A percentile compares a stretch with the other conserved stretches of the same genome.
Conservation (phyloP, 2,329 filamentous ascomycete genomes). For the Didymella pinodella region DNA sequence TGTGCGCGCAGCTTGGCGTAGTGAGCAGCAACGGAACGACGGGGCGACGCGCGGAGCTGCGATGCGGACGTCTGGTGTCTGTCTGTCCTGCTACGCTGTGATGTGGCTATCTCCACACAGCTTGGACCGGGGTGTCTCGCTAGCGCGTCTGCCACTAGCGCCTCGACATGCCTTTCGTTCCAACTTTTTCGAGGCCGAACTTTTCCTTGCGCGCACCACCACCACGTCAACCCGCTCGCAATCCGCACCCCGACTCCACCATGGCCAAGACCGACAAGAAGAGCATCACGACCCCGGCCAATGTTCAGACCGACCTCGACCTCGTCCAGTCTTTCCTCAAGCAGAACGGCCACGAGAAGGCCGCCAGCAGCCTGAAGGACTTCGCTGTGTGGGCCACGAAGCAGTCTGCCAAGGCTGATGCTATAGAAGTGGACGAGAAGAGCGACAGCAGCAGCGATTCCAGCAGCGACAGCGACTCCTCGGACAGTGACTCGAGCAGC, state of each 20-base stretch:
- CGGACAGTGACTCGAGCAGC: conserved; percentile 8
- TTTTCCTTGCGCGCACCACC: conserved; percentile 27
- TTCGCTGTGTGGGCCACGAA: conserved; percentile 44
- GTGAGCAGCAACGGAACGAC: neutral
- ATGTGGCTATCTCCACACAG: conserved; percentile 21
- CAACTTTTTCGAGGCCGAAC: conserved; percentile 28
- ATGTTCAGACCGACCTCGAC: conserved; percentile 32
- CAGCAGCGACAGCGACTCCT: conserved; percentile 16
- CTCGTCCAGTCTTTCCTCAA: conserved; percentile 48
- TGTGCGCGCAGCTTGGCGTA: neutral
- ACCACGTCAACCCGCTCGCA: neutral
- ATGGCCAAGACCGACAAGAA: conserved; percentile 42
- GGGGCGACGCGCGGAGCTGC: conserved; percentile 20
- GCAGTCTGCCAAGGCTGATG: conserved; percentile 25
- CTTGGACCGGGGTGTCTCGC: conserved; percentile 6
- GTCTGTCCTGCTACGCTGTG: conserved; percentile 16
- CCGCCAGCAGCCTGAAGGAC: conserved; percentile 39
- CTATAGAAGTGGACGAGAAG: conserved; percentile 44
- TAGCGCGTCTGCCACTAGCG: conserved; percentile 22
- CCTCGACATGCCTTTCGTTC: conserved; percentile 17
- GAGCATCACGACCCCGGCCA: conserved; percentile 20
- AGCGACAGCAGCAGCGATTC: conserved; percentile 36
- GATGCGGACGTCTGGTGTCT: conserved; percentile 30
- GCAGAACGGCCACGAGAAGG: conserved; percentile 44
- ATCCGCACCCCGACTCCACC: conserved; percentile 9